Percentiles rank a stretch among this genome's conserved stretches.
These are phyloP conservation scores for Hippophae gyantsensis DNA, from an alignment of 306 rosid genomes.

Conservation along the genomic window DNA sequence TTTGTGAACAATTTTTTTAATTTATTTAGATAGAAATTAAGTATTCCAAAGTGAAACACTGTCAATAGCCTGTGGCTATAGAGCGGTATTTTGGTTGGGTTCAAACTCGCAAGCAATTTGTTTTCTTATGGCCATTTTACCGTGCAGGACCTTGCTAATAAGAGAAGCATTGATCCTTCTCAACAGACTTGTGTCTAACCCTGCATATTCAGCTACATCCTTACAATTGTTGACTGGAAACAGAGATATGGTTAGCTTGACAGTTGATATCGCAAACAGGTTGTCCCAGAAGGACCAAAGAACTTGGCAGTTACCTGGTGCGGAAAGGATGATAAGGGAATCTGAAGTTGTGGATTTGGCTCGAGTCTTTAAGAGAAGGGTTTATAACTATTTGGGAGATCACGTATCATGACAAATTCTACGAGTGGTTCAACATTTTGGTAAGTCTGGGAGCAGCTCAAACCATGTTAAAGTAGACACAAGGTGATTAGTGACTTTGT, in stretches of 20 bases:
- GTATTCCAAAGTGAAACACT: no score
- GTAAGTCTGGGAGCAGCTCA: no score
- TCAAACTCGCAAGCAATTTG: no score
- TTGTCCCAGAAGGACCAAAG: slow-evolving; percentile 40
- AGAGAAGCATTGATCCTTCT: slow-evolving; percentile 83
- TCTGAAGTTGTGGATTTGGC: slow-evolving; percentile 68
- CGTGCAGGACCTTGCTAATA: slow-evolving; percentile 64
- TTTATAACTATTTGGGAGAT: slow-evolving; percentile 52
- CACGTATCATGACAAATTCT: slow-evolving; percentile 11
- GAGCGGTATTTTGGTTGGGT: neutral
- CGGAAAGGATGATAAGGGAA: slow-evolving; percentile 39
- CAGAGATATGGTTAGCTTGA: slow-evolving; percentile 64
- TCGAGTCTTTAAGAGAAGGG: slow-evolving; percentile 54
- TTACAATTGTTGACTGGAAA: slow-evolving; percentile 39
- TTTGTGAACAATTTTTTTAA: no score
- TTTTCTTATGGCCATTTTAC: neutral
- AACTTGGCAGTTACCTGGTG: slow-evolving; percentile 24
- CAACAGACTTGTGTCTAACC: slow-evolving; percentile 66
- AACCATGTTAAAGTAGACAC: no score
- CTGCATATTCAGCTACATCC: slow-evolving; percentile 46
- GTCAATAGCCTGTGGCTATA: no score
- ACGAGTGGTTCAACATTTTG: no score
- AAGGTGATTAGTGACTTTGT: no score
- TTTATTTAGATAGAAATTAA: no score
- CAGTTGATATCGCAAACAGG: slow-evolving; percentile 58